Evolutionary conservation across 192 early-diverging fungal species (phyloP).

Genomic region (Ambispora gerdemannii): DNA sequence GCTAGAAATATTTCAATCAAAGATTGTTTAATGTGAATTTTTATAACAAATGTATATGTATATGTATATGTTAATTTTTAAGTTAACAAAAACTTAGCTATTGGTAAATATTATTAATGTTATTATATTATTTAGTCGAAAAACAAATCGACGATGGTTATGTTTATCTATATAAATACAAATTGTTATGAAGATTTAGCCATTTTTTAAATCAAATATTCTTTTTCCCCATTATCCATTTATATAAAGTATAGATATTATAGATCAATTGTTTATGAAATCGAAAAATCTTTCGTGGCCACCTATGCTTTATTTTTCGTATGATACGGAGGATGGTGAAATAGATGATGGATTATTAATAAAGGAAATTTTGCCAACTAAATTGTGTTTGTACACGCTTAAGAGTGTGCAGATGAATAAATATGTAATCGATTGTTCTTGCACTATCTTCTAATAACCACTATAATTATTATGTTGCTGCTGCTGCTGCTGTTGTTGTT

Average conservation of each 20-base stretch:
- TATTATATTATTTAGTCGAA: too few species aligned
- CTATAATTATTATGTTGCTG: neutral
- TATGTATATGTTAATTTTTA: too few species aligned
- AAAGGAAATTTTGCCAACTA: neutral
- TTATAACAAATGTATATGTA: too few species aligned
- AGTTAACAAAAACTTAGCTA: too few species aligned
- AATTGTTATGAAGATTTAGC: too few species aligned
- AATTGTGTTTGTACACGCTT: neutral
- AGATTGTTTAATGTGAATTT: too few species aligned
- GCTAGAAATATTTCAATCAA: too few species aligned
- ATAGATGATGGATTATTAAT: too few species aligned
- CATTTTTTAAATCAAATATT: too few species aligned
- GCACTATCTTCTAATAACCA: neutral
- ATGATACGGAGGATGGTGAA: neutral
- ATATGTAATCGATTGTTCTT: neutral
- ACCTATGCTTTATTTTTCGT: neutral
- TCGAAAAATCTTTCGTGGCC: neutral
- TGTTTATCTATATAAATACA: neutral
- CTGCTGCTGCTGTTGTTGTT: constrained; percentile 24
- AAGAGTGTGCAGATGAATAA: neutral
- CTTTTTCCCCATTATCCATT: neutral
- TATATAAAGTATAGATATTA: neutral
- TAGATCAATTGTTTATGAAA: neutral
- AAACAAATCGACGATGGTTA: too few species aligned
- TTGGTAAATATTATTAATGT: too few species aligned